phyloP scores from a whole-genome alignment of 805 yeast genomes.

The Wickerhamiella azymoides region DNA sequence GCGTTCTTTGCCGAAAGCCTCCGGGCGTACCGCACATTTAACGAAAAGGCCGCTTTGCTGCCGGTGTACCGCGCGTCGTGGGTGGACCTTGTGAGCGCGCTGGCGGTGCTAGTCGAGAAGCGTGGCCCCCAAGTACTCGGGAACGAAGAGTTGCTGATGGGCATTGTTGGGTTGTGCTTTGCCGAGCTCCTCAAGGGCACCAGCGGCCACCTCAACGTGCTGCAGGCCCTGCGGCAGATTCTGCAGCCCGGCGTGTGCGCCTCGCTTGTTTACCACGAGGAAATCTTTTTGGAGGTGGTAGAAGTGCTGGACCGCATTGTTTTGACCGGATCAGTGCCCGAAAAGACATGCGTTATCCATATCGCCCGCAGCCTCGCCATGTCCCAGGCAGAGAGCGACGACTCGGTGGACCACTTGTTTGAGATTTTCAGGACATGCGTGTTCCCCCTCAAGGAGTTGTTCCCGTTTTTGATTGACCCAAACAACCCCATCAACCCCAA shows the following conservation, averaged over 20 bases:
- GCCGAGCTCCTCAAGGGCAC: constrained; percentile 46
- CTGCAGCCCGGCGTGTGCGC: constrained; percentile 44
- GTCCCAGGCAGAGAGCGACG: constrained; percentile 31
- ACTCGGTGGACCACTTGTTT: constrained; percentile 64
- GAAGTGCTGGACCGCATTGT: constrained; percentile 64
- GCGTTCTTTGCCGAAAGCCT: constrained; percentile 19
- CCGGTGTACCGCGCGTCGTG: constrained; percentile 46
- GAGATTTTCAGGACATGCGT: constrained; percentile 62
- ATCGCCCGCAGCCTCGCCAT: constrained; percentile 44
- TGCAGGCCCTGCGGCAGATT: constrained; percentile 40
- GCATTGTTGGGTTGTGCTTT: constrained; percentile 70
- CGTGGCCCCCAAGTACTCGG: constrained; percentile 36
- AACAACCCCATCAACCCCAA: not conserved
- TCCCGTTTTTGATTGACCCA: constrained; percentile 10
- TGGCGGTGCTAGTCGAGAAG: constrained; percentile 48
- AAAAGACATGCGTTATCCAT: constrained; percentile 37
- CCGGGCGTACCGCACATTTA: constrained; percentile 23
- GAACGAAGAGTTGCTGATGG: constrained; percentile 38
- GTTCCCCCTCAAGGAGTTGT: constrained; percentile 37
- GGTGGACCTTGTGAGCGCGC: constrained; percentile 64
- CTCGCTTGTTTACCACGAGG: constrained; percentile 47
- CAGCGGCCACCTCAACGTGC: constrained; percentile 25
- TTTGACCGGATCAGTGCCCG: constrained; percentile 37
- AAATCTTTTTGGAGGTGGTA: constrained; percentile 58
- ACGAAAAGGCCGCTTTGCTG: constrained; percentile 25